phyloP scores from a whole-genome alignment of 495 filamentous ascomycete species.

The Schizothecium vesticola region DNA sequence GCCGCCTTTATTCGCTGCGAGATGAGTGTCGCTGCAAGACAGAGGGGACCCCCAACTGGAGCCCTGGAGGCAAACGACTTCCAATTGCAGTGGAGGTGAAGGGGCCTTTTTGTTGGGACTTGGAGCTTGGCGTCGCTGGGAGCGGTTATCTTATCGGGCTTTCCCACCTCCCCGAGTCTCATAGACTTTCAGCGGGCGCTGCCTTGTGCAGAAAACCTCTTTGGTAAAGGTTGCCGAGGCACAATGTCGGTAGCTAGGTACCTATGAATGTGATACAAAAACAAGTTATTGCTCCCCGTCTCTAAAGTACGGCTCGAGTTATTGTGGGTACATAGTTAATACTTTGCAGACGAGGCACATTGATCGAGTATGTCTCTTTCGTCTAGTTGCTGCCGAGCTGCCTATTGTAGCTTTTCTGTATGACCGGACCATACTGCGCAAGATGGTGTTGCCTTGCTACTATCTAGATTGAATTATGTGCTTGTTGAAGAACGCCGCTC shows the following conservation, averaged over 20 bases:
- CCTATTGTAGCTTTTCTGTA: background rate
- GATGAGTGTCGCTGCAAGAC: background rate
- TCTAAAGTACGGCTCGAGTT: too few species aligned
- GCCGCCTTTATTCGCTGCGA: conserved; percentile 2
- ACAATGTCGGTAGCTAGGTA: too few species aligned
- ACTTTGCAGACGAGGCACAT: background rate
- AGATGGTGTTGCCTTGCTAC: background rate
- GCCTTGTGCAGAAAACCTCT: background rate
- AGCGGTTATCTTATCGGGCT: background rate
- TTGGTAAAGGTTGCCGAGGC: background rate
- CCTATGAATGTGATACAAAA: background rate
- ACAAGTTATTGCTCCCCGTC: too few species aligned
- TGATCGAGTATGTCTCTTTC: background rate
- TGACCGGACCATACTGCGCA: background rate
- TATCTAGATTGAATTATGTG: background rate
- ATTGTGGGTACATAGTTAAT: too few species aligned
- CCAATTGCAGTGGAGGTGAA: background rate
- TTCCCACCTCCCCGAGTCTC: background rate
- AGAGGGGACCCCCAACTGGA: background rate
- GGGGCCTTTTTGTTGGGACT: conserved; percentile 1
- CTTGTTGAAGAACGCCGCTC: background rate
- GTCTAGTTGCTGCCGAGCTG: background rate
- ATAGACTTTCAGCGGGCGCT: background rate
- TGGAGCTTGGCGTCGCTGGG: background rate
- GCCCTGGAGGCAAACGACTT: background rate